These are phyloP conservation scores for Solanum lignicaule DNA, from an alignment of 257 asterid genomes.

Conservation along the genomic window DNA sequence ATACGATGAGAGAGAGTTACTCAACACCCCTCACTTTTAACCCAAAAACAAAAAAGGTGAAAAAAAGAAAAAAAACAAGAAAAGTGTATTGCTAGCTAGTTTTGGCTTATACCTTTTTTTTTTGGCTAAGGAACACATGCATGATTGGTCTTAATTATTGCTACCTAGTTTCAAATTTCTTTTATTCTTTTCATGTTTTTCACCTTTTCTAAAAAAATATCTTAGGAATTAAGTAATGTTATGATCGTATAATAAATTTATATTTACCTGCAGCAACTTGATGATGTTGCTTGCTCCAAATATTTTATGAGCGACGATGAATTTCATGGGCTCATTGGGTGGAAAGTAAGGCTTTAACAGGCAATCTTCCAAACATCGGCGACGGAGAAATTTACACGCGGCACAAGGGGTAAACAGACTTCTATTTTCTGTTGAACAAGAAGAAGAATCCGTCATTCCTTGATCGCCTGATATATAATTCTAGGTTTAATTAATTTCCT, in stretches of 20 bases:
- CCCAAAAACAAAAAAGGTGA: no score
- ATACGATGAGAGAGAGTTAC: background rate
- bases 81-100: background rate
- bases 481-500: background rate
- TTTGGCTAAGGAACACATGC: background rate
- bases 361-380: background rate
- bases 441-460: background rate
- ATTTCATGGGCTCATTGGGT: background rate
- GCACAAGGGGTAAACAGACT: background rate
- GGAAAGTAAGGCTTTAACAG: background rate
- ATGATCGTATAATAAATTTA: background rate
- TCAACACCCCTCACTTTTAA: background rate
- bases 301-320: background rate
- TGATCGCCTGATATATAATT: background rate
- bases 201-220: background rate
- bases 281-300: background rate
- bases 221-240: background rate
- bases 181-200: background rate
- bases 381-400: background rate
- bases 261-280: background rate
- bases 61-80: background rate
- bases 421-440: background rate
- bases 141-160: background rate
- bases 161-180: background rate
- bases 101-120: background rate